Conservation (phyloP, 495 filamentous ascomycete species). For the Daldinia decipiens region DNA sequence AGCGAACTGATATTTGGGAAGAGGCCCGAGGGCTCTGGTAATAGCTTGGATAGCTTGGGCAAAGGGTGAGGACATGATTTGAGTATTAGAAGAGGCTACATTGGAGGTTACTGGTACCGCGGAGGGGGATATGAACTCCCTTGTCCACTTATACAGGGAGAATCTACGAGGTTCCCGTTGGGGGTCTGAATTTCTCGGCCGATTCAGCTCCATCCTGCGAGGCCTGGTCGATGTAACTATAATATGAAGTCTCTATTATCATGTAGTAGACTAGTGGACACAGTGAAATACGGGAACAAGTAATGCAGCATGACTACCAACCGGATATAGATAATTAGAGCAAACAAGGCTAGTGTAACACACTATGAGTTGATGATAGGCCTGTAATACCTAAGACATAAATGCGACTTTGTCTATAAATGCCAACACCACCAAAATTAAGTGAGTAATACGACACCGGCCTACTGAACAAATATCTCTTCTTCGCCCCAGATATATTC, state of each 20-base stretch:
- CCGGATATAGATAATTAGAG: too few species aligned
- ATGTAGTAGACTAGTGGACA: slow-evolving; percentile 6
- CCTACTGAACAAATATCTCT: too few species aligned
- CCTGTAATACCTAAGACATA: too few species aligned
- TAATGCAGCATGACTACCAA: too few species aligned
- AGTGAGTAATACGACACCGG: too few species aligned
- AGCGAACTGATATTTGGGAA: slow-evolving; percentile 44
- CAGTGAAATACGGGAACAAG: not conserved
- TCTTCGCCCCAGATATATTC: too few species aligned
- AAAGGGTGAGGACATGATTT: slow-evolving; percentile 33
- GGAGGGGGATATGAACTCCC: not conserved
- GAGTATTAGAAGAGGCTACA: not conserved
- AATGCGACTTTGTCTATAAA: too few species aligned
- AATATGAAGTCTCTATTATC: slow-evolving; percentile 15
- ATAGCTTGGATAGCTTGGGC: slow-evolving; percentile 40
- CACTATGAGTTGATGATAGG: too few species aligned
- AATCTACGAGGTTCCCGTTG: not conserved
- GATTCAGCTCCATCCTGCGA: slow-evolving; percentile 7
- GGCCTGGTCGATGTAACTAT: not conserved
- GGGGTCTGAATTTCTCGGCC: not conserved
- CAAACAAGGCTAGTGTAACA: too few species aligned
- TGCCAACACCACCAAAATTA: too few species aligned
- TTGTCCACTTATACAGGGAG: slow-evolving; percentile 11
- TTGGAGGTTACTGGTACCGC: not conserved
- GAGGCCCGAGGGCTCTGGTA: slow-evolving; percentile 44